Conservation (phyloP, 306 rosid genomes). For the Trifolium subterraneum region DNA sequence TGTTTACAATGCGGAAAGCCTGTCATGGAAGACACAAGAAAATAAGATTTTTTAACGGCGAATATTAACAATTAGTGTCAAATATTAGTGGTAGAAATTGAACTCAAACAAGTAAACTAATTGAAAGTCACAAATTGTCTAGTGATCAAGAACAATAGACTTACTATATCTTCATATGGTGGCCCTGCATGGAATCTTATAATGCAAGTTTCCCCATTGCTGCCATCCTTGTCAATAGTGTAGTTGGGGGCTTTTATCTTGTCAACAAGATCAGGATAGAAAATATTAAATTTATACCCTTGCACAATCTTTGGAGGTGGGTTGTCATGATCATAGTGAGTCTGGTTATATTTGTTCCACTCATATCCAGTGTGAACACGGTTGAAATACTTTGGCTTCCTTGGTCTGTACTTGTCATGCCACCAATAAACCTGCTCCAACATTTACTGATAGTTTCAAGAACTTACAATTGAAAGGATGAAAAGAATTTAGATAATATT, state of each 20-base stretch:
- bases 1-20: conserved; percentile 96
- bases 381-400: conserved; percentile 97
- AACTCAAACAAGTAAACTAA: conserved; percentile 2
- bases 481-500: neutral
- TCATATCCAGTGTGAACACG: conserved; percentile 98
- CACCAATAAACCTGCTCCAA: conserved; percentile 93
- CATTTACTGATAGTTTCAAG: conserved; percentile 16
- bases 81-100: neutral
- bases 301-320: conserved; percentile 98
- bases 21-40: conserved; percentile 40
- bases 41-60: neutral
- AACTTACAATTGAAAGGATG: conserved; percentile 4
- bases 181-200: conserved; percentile 97
- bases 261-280: conserved; percentile 97
- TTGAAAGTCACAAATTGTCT: conserved; percentile 1
- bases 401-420: conserved; percentile 96
- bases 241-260: conserved; percentile 85
- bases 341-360: conserved; percentile 98
- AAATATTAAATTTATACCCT: conserved; percentile 91
- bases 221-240: conserved; percentile 90
- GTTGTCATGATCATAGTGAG: conserved; percentile 98
- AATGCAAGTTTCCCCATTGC: conserved; percentile 91
- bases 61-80: neutral
- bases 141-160: conserved; percentile 43
- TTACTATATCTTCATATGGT: conserved; percentile 93